Evolutionary conservation across 352 stramenopile species (phyloP).

Genomic region (Pythium utonaiense): DNA sequence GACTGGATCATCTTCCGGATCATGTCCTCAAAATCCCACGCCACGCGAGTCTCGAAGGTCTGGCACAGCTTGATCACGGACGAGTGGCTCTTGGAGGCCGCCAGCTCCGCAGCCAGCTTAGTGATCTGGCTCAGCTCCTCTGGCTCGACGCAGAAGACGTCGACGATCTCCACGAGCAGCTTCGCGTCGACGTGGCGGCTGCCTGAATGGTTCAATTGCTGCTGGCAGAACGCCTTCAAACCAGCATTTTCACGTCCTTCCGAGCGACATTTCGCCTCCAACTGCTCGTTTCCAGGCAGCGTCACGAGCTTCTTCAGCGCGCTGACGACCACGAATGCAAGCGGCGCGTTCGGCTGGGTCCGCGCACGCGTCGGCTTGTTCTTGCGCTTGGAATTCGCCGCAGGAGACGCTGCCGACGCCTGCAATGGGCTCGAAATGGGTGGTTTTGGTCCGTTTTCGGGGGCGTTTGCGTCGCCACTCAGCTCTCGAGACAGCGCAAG

Average conservation of each 20-base stretch:
- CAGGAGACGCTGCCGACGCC: not conserved
- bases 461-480: not conserved
- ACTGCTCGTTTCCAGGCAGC: not conserved
- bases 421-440: not conserved
- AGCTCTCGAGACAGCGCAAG: constrained; percentile 32
- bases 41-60: constrained; percentile 25
- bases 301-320: constrained; percentile 37
- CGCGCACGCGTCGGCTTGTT: constrained; percentile 7
- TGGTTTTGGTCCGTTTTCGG: not conserved
- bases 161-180: constrained; percentile 53
- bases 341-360: constrained; percentile 39
- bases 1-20: constrained; percentile 34
- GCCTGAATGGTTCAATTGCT: constrained; percentile 8
- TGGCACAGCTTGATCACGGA: constrained; percentile 47
- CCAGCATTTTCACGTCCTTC: constrained; percentile 28
- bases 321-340: constrained; percentile 54
- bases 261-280: constrained; percentile 4
- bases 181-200: constrained; percentile 35
- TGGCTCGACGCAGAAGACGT: constrained; percentile 47
- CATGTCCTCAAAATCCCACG: constrained; percentile 35
- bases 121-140: constrained; percentile 25
- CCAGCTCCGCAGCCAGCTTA: constrained; percentile 21
- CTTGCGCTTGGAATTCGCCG: constrained; percentile 36
- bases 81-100: constrained; percentile 41
- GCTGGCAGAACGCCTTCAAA: constrained; percentile 33